Evolutionary conservation across 108 stramenopile genomes (phyloP).

Genomic region (Hondaea fermentalgiana): DNA sequence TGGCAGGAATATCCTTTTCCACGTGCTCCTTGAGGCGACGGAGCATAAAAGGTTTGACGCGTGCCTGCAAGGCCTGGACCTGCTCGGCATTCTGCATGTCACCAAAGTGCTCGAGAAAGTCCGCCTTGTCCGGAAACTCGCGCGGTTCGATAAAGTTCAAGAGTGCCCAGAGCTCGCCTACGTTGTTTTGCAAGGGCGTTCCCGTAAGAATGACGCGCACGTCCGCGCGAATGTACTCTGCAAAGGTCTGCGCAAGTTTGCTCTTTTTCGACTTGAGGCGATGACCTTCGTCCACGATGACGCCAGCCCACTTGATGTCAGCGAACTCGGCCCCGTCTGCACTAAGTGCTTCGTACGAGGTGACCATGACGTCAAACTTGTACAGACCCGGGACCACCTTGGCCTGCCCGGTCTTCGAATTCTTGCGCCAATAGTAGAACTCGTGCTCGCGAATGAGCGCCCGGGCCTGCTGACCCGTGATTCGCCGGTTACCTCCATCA

Average conservation of each 20-base stretch:
- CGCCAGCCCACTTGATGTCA: conserved; percentile 67
- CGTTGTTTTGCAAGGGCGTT: conserved; percentile 81
- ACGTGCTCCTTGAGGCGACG: conserved; percentile 92
- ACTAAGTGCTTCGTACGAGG: conserved; percentile 76
- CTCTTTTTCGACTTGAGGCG: conserved; percentile 68
- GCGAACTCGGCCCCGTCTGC: conserved; percentile 72
- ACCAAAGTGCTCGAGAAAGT: conserved; percentile 77
- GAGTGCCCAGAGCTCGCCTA: conserved; percentile 77
- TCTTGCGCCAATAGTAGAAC: conserved; percentile 62
- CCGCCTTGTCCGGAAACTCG: conserved; percentile 43
- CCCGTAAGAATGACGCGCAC: conserved; percentile 81
- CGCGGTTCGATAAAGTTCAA: conserved; percentile 65
- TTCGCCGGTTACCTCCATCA: conserved; percentile 65
- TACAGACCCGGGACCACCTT: not conserved
- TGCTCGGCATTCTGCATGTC: conserved; percentile 82
- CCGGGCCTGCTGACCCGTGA: conserved; percentile 52
- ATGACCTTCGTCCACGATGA: conserved; percentile 96
- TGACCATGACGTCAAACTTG: conserved; percentile 71
- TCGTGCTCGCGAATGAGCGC: conserved; percentile 64
- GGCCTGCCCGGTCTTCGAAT: not conserved
- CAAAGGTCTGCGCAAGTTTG: conserved; percentile 72
- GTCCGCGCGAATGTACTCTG: conserved; percentile 66
- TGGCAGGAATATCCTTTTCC: conserved; percentile 93
- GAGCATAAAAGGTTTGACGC: conserved; percentile 91
- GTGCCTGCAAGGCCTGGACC: conserved; percentile 76